Base-by-base conservation (phyloP, 768 basidiomycete species). In the Rhizopogon rudus region DNA sequence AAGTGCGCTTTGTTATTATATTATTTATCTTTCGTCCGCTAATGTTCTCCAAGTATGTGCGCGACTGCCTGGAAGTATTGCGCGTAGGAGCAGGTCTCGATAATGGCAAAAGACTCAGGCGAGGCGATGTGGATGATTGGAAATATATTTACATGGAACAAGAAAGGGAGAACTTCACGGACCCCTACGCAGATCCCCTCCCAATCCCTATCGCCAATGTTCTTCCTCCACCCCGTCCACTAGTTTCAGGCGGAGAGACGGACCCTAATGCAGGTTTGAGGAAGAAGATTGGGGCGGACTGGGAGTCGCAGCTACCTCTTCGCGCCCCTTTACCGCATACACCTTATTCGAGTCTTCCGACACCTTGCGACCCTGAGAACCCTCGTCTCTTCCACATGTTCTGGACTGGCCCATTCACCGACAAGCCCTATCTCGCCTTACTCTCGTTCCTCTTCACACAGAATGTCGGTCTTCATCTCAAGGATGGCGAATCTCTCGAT, bases 401-500 rank as follows among this genome's bases (percentile, higher is more conserved):
- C 77, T 98, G 97, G 96, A 91, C 95, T 1, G 96, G 97, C 0
- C 87, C 93, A 1, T 98, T 99, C 76, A 97, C 94, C 8, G 97
- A 99, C 77, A 98, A 98, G 70, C 97, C 97, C 2, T 98, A 99
- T 77, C 83, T 93, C 56, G 93, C 96, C 1, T 78, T 98, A 44
- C 77, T 96, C 22, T 97, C 94, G 16, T 99, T 93, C 78, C 80
- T 98, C 37, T 98, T 86, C 75, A 97, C 96, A 3, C 97, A 99
- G 69, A 97, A 97, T 65, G 81, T 89, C 14, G 92, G 88, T 13
- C 77, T 99, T 25, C 86, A 96, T 62, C 68, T 83, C 22, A 76
- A 81, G 51, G 75, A 83, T 51, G 73, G 68, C n/a, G 51, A 58
- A 0, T 73, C 74, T 6, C 58, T 66, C 4, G 54, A 62, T 13